Evolutionary conservation across 768 basidiomycete genomes (phyloP), one percentile per base, ranked within the genome.

Genomic region (Boletus pseudo-olivaceus): DNA sequence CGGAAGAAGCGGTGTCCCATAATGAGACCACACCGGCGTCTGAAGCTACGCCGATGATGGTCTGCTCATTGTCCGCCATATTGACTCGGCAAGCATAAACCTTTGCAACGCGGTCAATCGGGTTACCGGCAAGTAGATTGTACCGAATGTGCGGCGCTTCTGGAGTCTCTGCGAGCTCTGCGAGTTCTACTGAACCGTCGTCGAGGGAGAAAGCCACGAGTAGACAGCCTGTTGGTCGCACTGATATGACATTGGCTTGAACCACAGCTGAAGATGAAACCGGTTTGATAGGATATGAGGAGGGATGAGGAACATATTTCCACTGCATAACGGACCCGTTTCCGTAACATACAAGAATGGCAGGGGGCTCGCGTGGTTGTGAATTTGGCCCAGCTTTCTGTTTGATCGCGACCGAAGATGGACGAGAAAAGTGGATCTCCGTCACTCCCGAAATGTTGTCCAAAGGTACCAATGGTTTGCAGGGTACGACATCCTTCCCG

Each of bases 1-100:
- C 84, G 11, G 79, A 77, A 7, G 83, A 83, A n/a, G 71, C 61
- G 8, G 76, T 82, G 62, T 92, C 88, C 90, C 90, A 93, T 12
- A 93, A 61, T 0, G 90, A 88, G 20, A 92, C 75, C 10, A 80
- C 73, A 10, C 90, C 90, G 1, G 79, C 76, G 47, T 83, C 79
- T 3, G 88, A 86, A 17, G 82, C 81, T 12, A 80, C 79, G 38
- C 76, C 83, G 15, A 90, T 66, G 56, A 92, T 75, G 15, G 83
- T 66, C 19, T 78, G 79, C 14, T 70, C 69, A 43, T 67, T 72
- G 7, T 81, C 82, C 35, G 76, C 79, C 47, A 87, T 63, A 49
- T 81, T 78, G 45, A 80, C 67, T 43, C 70, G 69, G 58, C 81
- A 83, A 4, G 79, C 79, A 66, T 84, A 78, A 20, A 81, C 76